Conservation (phyloP, 139 green algal genomes). For the Micromonas pusilla region DNA sequence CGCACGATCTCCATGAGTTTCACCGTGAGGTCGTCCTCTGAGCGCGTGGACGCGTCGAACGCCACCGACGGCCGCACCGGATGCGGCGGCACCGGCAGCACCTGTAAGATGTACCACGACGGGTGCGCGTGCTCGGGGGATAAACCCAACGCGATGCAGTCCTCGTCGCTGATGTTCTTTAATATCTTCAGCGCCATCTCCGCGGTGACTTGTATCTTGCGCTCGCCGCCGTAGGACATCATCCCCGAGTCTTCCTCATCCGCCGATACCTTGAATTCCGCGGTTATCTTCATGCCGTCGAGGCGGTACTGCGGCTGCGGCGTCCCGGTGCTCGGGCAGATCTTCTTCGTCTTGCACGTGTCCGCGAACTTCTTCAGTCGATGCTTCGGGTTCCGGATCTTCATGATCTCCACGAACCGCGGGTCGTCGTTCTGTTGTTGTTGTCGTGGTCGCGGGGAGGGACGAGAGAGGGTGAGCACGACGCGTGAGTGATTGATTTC, state of each 20-base stretch:
- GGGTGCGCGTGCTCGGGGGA: slow-evolving; percentile 69
- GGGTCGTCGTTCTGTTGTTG: not conserved
- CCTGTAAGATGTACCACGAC: slow-evolving; percentile 88
- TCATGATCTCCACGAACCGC: slow-evolving; percentile 12
- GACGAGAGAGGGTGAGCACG: too few relatives aligned
- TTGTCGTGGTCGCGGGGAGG: not conserved
- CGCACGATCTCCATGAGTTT: slow-evolving; percentile 95
- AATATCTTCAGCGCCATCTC: slow-evolving; percentile 80
- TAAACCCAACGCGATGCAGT: slow-evolving; percentile 82
- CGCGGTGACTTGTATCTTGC: slow-evolving; percentile 72
- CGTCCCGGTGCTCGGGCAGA: slow-evolving; percentile 33
- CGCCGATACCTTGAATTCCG: slow-evolving; percentile 18
- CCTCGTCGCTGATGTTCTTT: slow-evolving; percentile 81
- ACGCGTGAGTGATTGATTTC: slow-evolving; percentile 48
- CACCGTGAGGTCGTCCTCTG: slow-evolving; percentile 96
- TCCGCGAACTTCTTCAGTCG: slow-evolving; percentile 39
- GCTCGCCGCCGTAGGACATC: slow-evolving; percentile 16
- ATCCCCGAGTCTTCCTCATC: slow-evolving; percentile 14
- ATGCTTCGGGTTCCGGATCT: slow-evolving; percentile 56
- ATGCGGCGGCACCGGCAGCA: slow-evolving; percentile 88
- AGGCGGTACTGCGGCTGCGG: slow-evolving; percentile 16
- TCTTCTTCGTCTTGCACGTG: slow-evolving; percentile 37
- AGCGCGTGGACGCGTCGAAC: slow-evolving; percentile 41
- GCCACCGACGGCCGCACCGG: slow-evolving; percentile 76
- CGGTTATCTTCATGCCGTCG: slow-evolving; percentile 26